These are phyloP conservation scores for Ophiostoma novo-ulmi DNA, from an alignment of 2,329 filamentous ascomycete genomes.

Conservation along the genomic window DNA sequence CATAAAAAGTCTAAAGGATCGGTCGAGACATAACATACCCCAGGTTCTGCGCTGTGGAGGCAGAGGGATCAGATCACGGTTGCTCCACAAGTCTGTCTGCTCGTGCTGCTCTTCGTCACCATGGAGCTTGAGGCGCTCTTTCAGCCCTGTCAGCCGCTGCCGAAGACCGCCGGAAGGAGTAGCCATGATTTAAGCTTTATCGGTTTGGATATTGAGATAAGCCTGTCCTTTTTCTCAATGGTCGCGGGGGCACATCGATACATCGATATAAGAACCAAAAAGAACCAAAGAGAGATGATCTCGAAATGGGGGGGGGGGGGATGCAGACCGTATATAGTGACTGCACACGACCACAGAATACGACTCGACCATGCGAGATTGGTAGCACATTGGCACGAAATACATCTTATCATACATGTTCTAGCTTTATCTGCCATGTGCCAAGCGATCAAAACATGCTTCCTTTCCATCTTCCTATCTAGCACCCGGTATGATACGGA, in stretches of 20 bases:
- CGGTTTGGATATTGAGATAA: neutral
- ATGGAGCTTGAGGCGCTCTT: slow-evolving; percentile 8
- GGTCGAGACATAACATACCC: slow-evolving; percentile 14
- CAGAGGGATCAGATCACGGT: slow-evolving; percentile 27
- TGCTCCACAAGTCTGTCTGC: slow-evolving; percentile 25
- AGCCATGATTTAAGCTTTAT: slow-evolving; percentile 4
- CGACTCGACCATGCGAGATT: neutral
- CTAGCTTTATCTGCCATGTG: neutral
- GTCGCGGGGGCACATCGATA: neutral
- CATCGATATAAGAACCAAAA: neutral
- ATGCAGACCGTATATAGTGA: neutral
- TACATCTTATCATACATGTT: neutral
- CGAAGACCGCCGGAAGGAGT: slow-evolving; percentile 5
- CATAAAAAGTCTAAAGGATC: neutral
- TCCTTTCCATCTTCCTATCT: slow-evolving; percentile 11
- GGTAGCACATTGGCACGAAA: neutral
- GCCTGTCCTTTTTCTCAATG: neutral
- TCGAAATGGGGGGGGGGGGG: neutral
- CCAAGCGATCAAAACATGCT: neutral
- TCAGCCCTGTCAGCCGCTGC: slow-evolving; percentile 1
- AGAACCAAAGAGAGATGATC: neutral
- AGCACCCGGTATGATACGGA: neutral
- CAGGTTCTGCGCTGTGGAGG: slow-evolving; percentile 26
- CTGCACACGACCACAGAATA: neutral
- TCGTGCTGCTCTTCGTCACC: slow-evolving; percentile 22